Evolutionary conservation across 2,329 filamentous ascomycete genomes (phyloP).

Genomic region (Aspergillus sp.): DNA sequence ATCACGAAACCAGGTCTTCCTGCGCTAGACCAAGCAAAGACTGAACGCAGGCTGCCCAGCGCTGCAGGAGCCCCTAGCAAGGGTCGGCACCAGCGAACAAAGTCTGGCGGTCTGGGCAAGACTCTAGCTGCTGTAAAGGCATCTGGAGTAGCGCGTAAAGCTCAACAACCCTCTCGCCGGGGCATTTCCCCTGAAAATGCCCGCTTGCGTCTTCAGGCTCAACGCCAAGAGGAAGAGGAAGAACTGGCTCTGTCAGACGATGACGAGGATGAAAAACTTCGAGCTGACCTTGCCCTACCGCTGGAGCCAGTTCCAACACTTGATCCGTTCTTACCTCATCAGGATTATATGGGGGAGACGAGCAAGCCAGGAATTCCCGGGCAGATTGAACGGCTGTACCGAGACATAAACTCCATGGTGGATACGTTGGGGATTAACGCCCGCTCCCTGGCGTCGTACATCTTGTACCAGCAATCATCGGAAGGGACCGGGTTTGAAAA

Average conservation of each 20-base stretch:
- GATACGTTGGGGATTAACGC: constrained; percentile 84
- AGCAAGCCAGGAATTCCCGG: constrained; percentile 40
- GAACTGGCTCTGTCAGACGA: constrained; percentile 34
- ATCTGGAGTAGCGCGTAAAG: constrained; percentile 19
- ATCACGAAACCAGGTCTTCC: constrained; percentile 31
- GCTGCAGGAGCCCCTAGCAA: constrained; percentile 29
- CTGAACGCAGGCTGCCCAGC: constrained; percentile 37
- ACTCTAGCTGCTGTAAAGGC: constrained; percentile 29
- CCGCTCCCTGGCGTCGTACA: constrained; percentile 50
- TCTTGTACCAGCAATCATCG: constrained; percentile 37
- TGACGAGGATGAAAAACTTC: constrained; percentile 40
- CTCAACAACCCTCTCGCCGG: constrained; percentile 14
- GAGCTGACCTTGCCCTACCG: constrained; percentile 35
- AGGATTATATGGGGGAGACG: constrained; percentile 36
- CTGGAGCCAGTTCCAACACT: constrained; percentile 35
- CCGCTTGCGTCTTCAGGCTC: constrained; percentile 22
- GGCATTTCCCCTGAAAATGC: constrained; percentile 18
- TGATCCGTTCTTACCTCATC: constrained; percentile 41
- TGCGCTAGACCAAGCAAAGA: constrained; percentile 19
- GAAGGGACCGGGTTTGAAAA: constrained; percentile 44
- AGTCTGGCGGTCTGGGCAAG: constrained; percentile 26
- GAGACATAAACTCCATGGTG: constrained; percentile 66
- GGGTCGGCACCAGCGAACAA: constrained; percentile 22
- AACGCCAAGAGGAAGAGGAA: constrained; percentile 23
- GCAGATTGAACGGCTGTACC: constrained; percentile 41